Evolutionary conservation across 805 yeast species (phyloP).

Genomic region (Teunomyces atbi): DNA sequence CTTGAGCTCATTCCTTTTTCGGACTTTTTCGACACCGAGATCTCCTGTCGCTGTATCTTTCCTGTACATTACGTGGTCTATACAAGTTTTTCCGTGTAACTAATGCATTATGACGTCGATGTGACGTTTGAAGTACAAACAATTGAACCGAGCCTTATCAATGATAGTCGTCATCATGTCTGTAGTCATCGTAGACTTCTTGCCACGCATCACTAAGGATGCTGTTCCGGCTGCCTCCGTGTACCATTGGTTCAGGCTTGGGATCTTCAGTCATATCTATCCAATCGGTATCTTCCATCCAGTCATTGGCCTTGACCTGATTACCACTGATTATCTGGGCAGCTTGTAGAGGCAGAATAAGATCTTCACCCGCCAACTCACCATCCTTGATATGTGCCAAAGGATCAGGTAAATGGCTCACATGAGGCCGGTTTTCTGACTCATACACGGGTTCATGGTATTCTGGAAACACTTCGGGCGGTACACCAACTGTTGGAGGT

Average conservation of each 20-base stretch:
- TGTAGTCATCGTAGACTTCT: conserved; percentile 42
- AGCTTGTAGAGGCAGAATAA: conserved; percentile 35
- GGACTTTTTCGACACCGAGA: not conserved
- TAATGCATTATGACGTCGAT: not conserved
- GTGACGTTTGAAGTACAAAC: not conserved
- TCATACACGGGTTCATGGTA: conserved; percentile 16
- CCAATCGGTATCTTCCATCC: conserved; percentile 37
- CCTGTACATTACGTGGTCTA: not conserved
- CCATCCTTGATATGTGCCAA: conserved; percentile 44
- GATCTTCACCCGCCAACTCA: conserved; percentile 22
- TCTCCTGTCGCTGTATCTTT: not conserved
- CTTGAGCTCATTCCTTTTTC: not conserved
- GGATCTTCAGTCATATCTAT: conserved; percentile 14
- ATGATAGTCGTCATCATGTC: conserved; percentile 37
- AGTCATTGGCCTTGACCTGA: conserved; percentile 31
- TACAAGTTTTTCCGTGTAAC: not conserved
- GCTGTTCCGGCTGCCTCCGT: conserved; percentile 5
- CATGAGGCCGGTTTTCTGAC: not conserved
- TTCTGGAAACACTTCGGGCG: not conserved
- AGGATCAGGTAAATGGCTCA: conserved; percentile 41
- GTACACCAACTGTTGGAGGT: not conserved
- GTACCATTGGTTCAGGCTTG: not conserved
- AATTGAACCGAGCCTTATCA: conserved; percentile 8
- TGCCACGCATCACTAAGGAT: conserved; percentile 32
- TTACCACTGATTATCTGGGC: conserved; percentile 42